Conservation (phyloP, 768 basidiomycete genomes). For the Mycena chlorophos region DNA sequence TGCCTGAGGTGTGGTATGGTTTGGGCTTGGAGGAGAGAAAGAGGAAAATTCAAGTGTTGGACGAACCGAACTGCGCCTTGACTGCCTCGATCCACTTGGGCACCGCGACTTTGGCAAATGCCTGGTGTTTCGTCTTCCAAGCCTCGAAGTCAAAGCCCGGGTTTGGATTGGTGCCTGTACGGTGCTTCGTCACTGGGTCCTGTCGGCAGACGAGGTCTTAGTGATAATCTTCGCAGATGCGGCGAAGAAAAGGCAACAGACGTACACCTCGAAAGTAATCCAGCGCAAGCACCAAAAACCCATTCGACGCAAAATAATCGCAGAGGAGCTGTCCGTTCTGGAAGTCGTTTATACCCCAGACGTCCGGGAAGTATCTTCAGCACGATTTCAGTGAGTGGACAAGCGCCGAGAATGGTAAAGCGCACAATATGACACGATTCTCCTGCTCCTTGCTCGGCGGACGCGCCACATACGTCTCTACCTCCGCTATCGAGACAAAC, state of each 20-base stretch:
- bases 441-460: conserved; percentile 20
- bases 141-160: conserved; percentile 29
- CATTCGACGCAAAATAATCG: conserved; percentile 40
- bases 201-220: neutral
- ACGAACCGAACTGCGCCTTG: conserved; percentile 39
- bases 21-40: neutral
- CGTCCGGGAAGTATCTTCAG: conserved; percentile 44
- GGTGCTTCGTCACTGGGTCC: conserved; percentile 37
- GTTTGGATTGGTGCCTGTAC: conserved; percentile 22
- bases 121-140: conserved; percentile 37
- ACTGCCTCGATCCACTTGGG: conserved; percentile 45
- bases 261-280: conserved; percentile 47
- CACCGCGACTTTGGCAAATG: conserved; percentile 28
- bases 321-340: conserved; percentile 45
- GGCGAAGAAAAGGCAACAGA: neutral
- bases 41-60: neutral
- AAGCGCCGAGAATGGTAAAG: neutral
- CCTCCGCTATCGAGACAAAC: conserved; percentile 25
- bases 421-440: conserved; percentile 16
- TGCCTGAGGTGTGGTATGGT: conserved; percentile 4
- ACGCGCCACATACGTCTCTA: conserved; percentile 40
- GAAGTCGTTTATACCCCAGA: conserved; percentile 45
- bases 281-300: conserved; percentile 43
- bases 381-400: conserved; percentile 27
- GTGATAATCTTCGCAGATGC: neutral